A percentile compares a stretch with the other conserved stretches of the same genome.
Conservation (phyloP, 768 basidiomycete genomes). For the Albatrellus ellisii region DNA sequence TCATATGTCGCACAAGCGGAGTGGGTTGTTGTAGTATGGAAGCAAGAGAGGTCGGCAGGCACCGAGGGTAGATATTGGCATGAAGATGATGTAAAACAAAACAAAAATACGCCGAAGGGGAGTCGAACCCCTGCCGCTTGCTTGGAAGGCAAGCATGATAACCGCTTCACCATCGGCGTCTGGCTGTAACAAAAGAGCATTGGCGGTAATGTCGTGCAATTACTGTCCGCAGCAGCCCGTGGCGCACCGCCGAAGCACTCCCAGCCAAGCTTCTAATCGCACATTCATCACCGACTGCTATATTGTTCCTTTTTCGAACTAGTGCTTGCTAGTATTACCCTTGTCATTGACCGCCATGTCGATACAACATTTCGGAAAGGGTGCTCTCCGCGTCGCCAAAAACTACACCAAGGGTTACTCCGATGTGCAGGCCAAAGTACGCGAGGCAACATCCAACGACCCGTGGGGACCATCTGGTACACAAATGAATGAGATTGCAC, state of each 20-base stretch:
- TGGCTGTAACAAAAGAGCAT: too few species aligned
- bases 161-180: slow-evolving; percentile 18
- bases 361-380: slow-evolving; percentile 75
- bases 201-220: too few species aligned
- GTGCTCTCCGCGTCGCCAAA: slow-evolving; percentile 78
- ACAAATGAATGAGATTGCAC: slow-evolving; percentile 98
- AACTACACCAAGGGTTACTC: slow-evolving; percentile 96
- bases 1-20: too few species aligned
- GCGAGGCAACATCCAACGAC: slow-evolving; percentile 95
- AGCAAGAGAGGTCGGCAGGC: neutral
- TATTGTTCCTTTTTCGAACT: neutral
- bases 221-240: too few species aligned
- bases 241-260: too few species aligned
- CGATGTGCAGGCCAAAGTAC: slow-evolving; percentile 88
- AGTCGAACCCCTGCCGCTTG: slow-evolving; percentile 22
- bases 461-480: slow-evolving; percentile 96
- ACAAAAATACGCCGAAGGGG: slow-evolving; percentile 15
- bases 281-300: neutral
- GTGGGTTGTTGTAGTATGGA: neutral
- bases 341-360: slow-evolving; percentile 23
- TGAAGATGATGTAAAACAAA: neutral
- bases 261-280: too few species aligned
- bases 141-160: slow-evolving; percentile 26
- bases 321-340: neutral
- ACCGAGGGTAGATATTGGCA: neutral